Conservation (phyloP, 2,329 filamentous ascomycete species). For the Penicillium sp. region DNA sequence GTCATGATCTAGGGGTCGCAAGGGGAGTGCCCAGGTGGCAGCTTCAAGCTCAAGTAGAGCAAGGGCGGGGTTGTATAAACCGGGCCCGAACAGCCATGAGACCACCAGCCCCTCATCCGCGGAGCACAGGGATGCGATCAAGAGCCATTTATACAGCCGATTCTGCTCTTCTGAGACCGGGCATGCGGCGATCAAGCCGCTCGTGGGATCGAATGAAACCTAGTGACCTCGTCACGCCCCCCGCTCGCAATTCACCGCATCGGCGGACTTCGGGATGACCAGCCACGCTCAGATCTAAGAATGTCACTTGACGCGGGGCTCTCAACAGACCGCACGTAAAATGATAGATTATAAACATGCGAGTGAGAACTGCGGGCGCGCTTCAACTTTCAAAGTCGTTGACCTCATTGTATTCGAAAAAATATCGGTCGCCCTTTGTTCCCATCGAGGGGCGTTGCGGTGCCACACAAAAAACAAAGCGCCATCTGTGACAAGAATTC, state of each 20-base stretch:
- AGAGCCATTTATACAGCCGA: background rate
- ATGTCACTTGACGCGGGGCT: constrained; percentile 21
- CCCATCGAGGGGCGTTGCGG: background rate
- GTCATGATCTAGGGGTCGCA: background rate
- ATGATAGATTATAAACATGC: too few species aligned
- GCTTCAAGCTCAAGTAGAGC: too few species aligned
- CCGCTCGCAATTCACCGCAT: constrained; percentile 10
- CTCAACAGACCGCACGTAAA: too few species aligned
- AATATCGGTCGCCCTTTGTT: background rate
- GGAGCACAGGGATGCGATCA: constrained; percentile 1
- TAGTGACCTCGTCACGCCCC: constrained; percentile 25
- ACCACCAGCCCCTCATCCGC: background rate
- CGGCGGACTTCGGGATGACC: constrained; percentile 18
- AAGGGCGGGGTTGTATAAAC: background rate
- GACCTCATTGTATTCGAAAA: background rate
- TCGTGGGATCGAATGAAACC: constrained; percentile 11
- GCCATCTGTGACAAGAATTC: background rate
- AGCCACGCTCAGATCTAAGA: constrained; percentile 13
- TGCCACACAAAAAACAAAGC: background rate
- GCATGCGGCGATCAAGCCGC: background rate
- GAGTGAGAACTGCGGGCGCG: too few species aligned
- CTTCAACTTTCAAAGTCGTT: too few species aligned
- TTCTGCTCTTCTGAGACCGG: background rate
- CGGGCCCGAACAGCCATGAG: background rate
- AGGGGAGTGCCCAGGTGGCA: too few species aligned